phyloP scores from a whole-genome alignment of 2,329 filamentous ascomycete genomes.

The Arachnomyces sp. region DNA sequence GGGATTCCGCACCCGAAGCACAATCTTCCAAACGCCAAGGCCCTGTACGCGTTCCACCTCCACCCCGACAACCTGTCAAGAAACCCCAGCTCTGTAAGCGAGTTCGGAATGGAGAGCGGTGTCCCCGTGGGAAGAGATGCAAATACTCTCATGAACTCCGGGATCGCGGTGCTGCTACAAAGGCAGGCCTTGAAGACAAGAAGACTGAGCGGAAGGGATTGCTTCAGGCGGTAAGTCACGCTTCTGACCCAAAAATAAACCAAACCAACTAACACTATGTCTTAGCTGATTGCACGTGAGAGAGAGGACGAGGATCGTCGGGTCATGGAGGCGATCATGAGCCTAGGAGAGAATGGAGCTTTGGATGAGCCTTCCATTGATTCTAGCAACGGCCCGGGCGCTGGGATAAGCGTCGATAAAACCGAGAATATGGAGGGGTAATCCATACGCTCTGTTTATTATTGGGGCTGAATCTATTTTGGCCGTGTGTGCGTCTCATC shows the following conservation, averaged over 20 bases:
- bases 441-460: background rate
- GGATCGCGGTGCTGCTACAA: conserved; percentile 25
- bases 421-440: conserved; percentile 3
- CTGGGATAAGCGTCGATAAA: conserved; percentile 10
- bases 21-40: conserved; percentile 32
- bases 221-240: conserved; percentile 33
- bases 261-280: background rate
- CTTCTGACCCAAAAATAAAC: too few relatives aligned
- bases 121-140: conserved; percentile 35
- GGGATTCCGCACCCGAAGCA: conserved; percentile 35
- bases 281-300: conserved; percentile 37
- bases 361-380: conserved; percentile 23
- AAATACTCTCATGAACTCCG: conserved; percentile 34
- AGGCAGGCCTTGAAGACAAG: conserved; percentile 20
- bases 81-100: conserved; percentile 24
- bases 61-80: conserved; percentile 26
- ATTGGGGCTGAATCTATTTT: too few relatives aligned
- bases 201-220: conserved; percentile 30
- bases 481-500: too few relatives aligned
- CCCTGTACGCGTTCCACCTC: conserved; percentile 33
- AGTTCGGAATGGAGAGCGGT: conserved; percentile 36
- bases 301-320: conserved; percentile 35
- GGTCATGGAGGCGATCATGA: conserved; percentile 36
- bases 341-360: conserved; percentile 35
- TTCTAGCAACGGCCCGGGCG: conserved; percentile 4